These are phyloP conservation scores for Bromus sterilis DNA, from an alignment of 176 grass and related monocot species.

Conservation along the genomic window DNA sequence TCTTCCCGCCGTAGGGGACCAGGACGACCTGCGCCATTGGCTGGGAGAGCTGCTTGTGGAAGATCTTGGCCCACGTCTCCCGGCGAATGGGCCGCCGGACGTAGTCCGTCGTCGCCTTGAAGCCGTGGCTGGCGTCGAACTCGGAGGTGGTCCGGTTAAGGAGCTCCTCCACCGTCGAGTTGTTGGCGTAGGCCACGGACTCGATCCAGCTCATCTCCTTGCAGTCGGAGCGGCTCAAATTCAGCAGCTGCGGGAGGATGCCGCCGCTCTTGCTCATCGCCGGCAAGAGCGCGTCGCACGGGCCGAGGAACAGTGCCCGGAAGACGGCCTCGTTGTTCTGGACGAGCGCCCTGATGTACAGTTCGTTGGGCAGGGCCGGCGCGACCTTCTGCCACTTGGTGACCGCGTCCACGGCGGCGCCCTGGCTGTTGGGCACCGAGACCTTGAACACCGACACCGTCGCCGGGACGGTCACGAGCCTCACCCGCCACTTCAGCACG, in stretches of 20 bases:
- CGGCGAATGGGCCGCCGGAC: not conserved
- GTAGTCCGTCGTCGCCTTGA: not conserved
- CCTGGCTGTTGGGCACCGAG: not conserved
- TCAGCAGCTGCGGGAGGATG: not conserved
- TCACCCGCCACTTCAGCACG: not conserved
- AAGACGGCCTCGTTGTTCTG: not conserved
- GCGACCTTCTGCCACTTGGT: not conserved
- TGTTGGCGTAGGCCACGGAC: not conserved
- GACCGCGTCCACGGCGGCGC: not conserved
- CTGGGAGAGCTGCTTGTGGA: not conserved
- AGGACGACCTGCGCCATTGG: not conserved
- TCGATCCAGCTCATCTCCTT: not conserved
- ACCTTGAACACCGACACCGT: not conserved
- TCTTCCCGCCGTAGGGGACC: not conserved
- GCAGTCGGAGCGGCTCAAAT: not conserved
- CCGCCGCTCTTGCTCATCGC: too few relatives aligned
- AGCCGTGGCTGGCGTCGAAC: too few relatives aligned
- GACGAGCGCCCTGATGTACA: not conserved
- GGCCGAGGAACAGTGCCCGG: not conserved
- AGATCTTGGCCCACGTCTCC: not conserved
- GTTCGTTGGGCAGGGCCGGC: not conserved
- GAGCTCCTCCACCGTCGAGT: not conserved
- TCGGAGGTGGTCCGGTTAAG: not conserved
- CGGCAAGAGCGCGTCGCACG: not conserved
- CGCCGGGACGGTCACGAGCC: not conserved